Base-by-base conservation (phyloP, 805 yeast genomes). In the Pichia exigua region DNA sequence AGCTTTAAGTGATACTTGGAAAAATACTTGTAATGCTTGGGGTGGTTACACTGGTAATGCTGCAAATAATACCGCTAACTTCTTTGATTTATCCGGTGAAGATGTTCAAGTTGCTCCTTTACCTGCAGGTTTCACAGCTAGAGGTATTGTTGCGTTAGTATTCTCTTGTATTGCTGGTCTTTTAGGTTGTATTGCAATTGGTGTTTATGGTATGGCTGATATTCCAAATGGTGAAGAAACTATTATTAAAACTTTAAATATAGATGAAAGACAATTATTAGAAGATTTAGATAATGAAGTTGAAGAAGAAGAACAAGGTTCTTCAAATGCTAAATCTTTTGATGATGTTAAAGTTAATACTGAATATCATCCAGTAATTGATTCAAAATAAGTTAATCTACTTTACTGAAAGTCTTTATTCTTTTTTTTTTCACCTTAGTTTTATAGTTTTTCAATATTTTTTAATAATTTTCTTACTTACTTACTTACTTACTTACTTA, bases 141-240 rank as follows among this genome's bases (percentile, higher is more conserved):
- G 85, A 65, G 99, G 99, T 74, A 83, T 85, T 66, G 95, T 92
- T 49, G 98, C 98, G 13, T 73, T 94, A 68, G 92, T 85, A 20
- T 92, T 94, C 76, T 88, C 97, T 8, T 80, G 87, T 75, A 63
- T 92, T 60, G 79, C 96, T 47, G 99, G 94, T 64, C 65, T 88
- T 56, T 69, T 88, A 20, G 99, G 99, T 69, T 72, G 91, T 70
- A 73, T 72, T 51, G 77, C 84, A 59, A 87, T 94, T 63, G 77
- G 85, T 46, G 62, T 82, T 67, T 94, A 92, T 70, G 99, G 99
- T 72, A 69, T 87, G 73, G 76, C 89, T 63, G 98, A 91, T 59
- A 76, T 87, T 67, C 78, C 81, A 65, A 74, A 82, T 67, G 76
- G 82, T 49, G 92, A 85, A 65, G 73, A 75, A 56, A 75, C 75